A percentile compares a stretch with the other conserved stretches of the same genome.
phyloP scores from a whole-genome alignment of 1,139 yeast species.

The Hansenula sp. region DNA sequence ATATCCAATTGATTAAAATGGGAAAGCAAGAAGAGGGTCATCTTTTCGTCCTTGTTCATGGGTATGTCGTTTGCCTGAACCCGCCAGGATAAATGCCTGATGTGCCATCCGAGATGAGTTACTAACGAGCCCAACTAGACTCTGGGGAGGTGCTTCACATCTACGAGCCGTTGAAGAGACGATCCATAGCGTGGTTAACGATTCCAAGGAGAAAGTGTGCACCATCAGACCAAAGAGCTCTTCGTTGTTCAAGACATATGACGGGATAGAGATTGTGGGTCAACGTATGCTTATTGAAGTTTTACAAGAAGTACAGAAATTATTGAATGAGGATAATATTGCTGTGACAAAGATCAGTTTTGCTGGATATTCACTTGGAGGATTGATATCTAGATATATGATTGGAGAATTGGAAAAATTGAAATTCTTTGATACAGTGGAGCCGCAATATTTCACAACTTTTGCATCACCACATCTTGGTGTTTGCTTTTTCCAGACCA shows the following conservation, averaged over 20 bases:
- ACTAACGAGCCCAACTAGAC: slow-evolving; percentile 26
- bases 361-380: slow-evolving; percentile 53
- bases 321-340: slow-evolving; percentile 35
- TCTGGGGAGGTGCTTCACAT: slow-evolving; percentile 84
- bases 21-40: slow-evolving; percentile 36
- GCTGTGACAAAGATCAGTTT: slow-evolving; percentile 39
- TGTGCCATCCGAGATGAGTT: too few species aligned
- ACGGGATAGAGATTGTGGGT: slow-evolving; percentile 75
- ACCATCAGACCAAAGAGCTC: slow-evolving; percentile 68
- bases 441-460: slow-evolving; percentile 67
- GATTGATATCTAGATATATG: slow-evolving; percentile 54
- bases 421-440: slow-evolving; percentile 52
- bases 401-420: slow-evolving; percentile 59
- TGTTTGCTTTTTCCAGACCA: slow-evolving; percentile 39
- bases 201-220: slow-evolving; percentile 40
- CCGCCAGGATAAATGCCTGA: too few species aligned
- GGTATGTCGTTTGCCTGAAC: slow-evolving; percentile 42
- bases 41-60: slow-evolving; percentile 77
- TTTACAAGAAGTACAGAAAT: slow-evolving; percentile 47
- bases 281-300: slow-evolving; percentile 63
- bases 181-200: slow-evolving; percentile 37
- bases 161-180: slow-evolving; percentile 55
- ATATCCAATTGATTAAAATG: not conserved
- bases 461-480: slow-evolving; percentile 95
- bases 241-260: slow-evolving; percentile 75